These are phyloP conservation scores for Rhodosporidiobolus odoratus DNA, from an alignment of 768 basidiomycete species.

Conservation along the genomic window DNA sequence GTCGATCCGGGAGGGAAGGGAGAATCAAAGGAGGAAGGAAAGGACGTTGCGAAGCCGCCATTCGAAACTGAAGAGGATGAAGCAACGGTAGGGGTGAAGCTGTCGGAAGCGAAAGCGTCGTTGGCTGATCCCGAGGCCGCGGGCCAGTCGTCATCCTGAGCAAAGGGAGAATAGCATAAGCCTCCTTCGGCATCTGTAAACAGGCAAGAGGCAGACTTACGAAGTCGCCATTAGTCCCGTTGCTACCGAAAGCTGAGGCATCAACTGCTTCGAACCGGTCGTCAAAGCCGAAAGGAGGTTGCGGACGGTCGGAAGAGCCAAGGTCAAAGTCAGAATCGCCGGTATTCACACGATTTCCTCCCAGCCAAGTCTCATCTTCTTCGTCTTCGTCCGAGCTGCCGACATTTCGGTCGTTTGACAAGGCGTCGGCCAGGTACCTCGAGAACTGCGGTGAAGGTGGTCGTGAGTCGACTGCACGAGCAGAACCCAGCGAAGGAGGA, in stretches of 20 bases:
- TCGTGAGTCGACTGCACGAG: neutral
- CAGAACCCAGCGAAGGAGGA: conserved; percentile 11
- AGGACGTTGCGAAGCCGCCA: conserved; percentile 12
- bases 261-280: conserved; percentile 32
- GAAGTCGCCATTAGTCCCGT: conserved; percentile 20
- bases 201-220: neutral
- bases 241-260: conserved; percentile 3
- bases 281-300: conserved; percentile 37
- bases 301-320: neutral
- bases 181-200: no score
- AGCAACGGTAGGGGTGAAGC: conserved; percentile 28
- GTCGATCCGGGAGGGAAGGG: conserved; percentile 2
- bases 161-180: neutral
- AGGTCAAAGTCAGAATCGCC: conserved; percentile 33
- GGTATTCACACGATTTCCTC: conserved; percentile 18
- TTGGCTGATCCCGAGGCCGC: neutral
- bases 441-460: conserved; percentile 60
- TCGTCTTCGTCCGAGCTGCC: conserved; percentile 42
- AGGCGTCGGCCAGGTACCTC: conserved; percentile 68
- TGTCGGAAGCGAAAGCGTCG: conserved; percentile 13
- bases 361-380: conserved; percentile 36
- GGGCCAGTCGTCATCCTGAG: conserved; percentile 16
- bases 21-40: conserved; percentile 8
- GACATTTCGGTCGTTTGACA: conserved; percentile 51
- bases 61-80: conserved; percentile 9